Percentiles rank a stretch among this genome's conserved stretches.
These are phyloP conservation scores for Hysterangium stoloniferum DNA, from an alignment of 768 basidiomycete genomes.

Conservation along the genomic window DNA sequence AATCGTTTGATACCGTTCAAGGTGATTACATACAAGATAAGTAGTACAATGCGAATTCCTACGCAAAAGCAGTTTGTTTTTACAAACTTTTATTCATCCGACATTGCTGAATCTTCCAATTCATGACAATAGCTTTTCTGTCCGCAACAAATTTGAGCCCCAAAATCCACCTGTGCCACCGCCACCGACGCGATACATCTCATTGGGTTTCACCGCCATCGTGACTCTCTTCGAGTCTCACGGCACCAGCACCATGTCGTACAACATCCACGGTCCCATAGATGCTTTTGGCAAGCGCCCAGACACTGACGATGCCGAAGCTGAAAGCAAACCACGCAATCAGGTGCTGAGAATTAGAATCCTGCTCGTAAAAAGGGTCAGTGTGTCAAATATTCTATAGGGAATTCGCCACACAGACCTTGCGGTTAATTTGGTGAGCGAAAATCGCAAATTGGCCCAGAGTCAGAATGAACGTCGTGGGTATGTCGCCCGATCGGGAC, in stretches of 20 bases:
- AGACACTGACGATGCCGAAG: slow-evolving; percentile 8
- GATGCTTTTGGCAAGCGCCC: slow-evolving; percentile 8
- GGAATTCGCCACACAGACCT: too few species aligned
- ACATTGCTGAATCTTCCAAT: too few species aligned
- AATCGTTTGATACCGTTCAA: too few species aligned
- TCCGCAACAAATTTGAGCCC: too few species aligned
- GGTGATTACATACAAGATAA: too few species aligned
- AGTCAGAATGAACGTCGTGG: slow-evolving; percentile 5
- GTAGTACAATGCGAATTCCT: too few species aligned
- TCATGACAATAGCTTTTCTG: too few species aligned
- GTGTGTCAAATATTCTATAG: too few species aligned
- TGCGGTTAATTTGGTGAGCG: slow-evolving; percentile 7
- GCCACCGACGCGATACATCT: too few species aligned
- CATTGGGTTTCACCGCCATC: slow-evolving; percentile 1
- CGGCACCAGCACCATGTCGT: slow-evolving; percentile 7
- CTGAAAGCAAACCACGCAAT: slow-evolving; percentile 10
- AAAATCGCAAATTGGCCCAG: slow-evolving; percentile 13
- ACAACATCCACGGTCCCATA: slow-evolving; percentile 6
- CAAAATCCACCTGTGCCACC: too few species aligned
- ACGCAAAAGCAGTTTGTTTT: too few species aligned
- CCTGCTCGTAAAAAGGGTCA: neutral
- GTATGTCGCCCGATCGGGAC: slow-evolving; percentile 8
- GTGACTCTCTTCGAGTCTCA: neutral
- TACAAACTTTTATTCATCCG: too few species aligned
- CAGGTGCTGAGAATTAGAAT: slow-evolving; percentile 7